These are phyloP conservation scores for Porogramme epimiltina DNA, from an alignment of 1,284 basidiomycete species.

Conservation along the genomic window DNA sequence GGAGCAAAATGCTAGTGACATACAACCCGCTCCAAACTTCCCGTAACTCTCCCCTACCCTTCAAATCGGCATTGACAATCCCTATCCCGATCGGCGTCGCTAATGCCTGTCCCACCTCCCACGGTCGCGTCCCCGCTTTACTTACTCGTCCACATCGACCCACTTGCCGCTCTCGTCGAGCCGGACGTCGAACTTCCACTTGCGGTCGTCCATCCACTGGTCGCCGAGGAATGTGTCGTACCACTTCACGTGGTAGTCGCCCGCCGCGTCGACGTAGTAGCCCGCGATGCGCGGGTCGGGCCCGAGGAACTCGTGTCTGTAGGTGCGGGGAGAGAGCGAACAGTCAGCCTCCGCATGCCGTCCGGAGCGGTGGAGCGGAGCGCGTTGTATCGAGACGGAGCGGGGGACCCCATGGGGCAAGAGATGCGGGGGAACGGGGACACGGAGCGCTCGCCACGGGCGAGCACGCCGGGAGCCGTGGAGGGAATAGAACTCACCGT, in stretches of 20 bases:
- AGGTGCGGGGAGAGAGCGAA: not conserved
- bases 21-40: too few relatives aligned
- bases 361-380: not conserved
- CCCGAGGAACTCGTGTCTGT: slow-evolving; percentile 46
- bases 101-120: too few relatives aligned
- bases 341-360: not conserved
- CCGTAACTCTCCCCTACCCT: too few relatives aligned
- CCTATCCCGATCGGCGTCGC: too few relatives aligned
- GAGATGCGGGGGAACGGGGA: not conserved
- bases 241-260: slow-evolving; percentile 43
- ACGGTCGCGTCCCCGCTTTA: too few relatives aligned
- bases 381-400: not conserved
- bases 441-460: slow-evolving; percentile 8
- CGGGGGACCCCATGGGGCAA: not conserved
- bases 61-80: too few relatives aligned
- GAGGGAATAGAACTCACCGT: slow-evolving; percentile 29
- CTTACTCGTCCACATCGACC: slow-evolving; percentile 26
- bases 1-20: too few relatives aligned
- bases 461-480: not conserved
- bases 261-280: slow-evolving; percentile 38
- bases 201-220: slow-evolving; percentile 44
- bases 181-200: slow-evolving; percentile 40
- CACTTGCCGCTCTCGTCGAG: slow-evolving; percentile 34
- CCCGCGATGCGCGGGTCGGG: slow-evolving; percentile 45
- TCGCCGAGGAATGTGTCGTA: slow-evolving; percentile 46